A percentile compares a stretch with the other conserved stretches of the same genome.
These are phyloP conservation scores for Colletotrichum cuscutae DNA, from an alignment of 2,329 filamentous ascomycete genomes.

Conservation along the genomic window DNA sequence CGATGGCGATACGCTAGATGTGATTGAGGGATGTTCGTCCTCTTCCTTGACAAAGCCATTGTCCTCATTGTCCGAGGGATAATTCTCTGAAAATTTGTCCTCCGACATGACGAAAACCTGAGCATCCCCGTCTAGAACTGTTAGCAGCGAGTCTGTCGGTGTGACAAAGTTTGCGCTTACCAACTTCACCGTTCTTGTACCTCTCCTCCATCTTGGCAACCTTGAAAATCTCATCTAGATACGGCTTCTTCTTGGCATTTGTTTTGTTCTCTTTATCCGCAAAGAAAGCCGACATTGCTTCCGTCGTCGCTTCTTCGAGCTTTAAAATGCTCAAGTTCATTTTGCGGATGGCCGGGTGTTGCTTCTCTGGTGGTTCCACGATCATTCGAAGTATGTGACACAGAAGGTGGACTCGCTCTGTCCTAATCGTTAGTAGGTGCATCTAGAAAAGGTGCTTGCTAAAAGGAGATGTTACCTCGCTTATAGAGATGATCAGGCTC, in stretches of 20 bases:
- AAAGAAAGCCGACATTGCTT: constrained; percentile 69
- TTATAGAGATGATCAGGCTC: constrained; percentile 81
- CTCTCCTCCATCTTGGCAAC: constrained; percentile 67
- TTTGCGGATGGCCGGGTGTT: constrained; percentile 64
- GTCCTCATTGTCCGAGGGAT: constrained; percentile 59
- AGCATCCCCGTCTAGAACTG: constrained; percentile 55
- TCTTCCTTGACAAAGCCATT: constrained; percentile 53
- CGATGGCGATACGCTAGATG: constrained; percentile 48
- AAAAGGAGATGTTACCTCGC: constrained; percentile 58
- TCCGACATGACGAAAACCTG: constrained; percentile 63
- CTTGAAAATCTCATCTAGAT: constrained; percentile 70
- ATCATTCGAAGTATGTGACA: constrained; percentile 70
- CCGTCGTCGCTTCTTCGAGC: constrained; percentile 67
- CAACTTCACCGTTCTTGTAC: constrained; percentile 66
- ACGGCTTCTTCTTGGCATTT: constrained; percentile 65
- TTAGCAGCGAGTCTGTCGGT: background rate
- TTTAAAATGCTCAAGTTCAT: constrained; percentile 64
- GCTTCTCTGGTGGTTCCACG: constrained; percentile 58
- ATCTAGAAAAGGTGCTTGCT: background rate
- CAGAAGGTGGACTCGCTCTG: constrained; percentile 69
- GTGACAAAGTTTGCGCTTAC: constrained; percentile 48
- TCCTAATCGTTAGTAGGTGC: constrained; percentile 28
- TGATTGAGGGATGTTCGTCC: constrained; percentile 50
- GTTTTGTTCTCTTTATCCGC: constrained; percentile 62
- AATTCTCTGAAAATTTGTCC: constrained; percentile 60